Conservation (phyloP, 352 stramenopile genomes). For the Pythium coloratum region DNA sequence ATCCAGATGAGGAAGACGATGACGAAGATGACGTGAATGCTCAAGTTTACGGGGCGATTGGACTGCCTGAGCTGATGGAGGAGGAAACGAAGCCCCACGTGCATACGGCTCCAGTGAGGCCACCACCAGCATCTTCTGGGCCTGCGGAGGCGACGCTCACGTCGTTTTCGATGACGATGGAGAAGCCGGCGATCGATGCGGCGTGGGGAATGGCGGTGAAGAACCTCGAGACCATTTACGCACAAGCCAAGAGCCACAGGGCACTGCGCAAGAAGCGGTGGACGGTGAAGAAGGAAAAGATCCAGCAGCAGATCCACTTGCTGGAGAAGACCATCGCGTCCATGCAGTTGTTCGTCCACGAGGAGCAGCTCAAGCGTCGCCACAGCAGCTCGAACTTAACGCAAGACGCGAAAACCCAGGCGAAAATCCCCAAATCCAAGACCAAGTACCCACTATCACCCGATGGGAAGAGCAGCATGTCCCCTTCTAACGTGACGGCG, state of each 20-base stretch:
- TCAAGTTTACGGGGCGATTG: background rate
- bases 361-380: constrained; percentile 47
- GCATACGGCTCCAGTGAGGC: background rate
- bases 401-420: background rate
- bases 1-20: constrained; percentile 31
- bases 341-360: constrained; percentile 53
- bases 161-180: constrained; percentile 38
- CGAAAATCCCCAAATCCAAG: constrained; percentile 1
- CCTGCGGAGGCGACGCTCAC: background rate
- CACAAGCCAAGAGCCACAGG: constrained; percentile 41
- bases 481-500: constrained; percentile 1
- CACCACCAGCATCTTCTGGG: background rate
- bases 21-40: constrained; percentile 16
- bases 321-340: constrained; percentile 72
- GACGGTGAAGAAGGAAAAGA: constrained; percentile 61
- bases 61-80: background rate
- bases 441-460: constrained; percentile 19
- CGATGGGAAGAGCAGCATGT: constrained; percentile 15
- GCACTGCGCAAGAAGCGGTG: constrained; percentile 48
- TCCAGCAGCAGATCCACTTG: constrained; percentile 66
- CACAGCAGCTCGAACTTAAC: constrained; percentile 34
- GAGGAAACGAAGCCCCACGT: background rate
- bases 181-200: constrained; percentile 49
- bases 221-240: constrained; percentile 52
- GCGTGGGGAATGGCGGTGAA: constrained; percentile 53